Conservation (phyloP, 768 basidiomycete genomes). For the Cyathus striatus region DNA sequence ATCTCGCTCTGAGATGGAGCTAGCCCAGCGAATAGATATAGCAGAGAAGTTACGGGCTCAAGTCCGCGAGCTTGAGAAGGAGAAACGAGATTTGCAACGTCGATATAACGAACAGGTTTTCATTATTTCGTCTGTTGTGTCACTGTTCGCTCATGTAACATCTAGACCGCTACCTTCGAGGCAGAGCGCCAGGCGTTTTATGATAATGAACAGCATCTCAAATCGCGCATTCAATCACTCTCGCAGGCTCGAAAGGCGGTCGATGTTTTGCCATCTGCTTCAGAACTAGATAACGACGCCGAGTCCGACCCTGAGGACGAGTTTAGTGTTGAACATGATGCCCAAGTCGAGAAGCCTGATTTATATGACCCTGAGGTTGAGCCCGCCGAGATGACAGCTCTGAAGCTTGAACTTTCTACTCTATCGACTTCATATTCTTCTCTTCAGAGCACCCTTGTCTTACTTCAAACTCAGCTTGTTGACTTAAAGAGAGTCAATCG, state of each 20-base stretch:
- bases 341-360: slow-evolving; percentile 24
- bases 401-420: slow-evolving; percentile 80
- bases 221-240: slow-evolving; percentile 82
- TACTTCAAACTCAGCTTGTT: slow-evolving; percentile 77
- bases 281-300: slow-evolving; percentile 33
- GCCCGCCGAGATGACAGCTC: slow-evolving; percentile 83
- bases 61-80: slow-evolving; percentile 82
- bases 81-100: slow-evolving; percentile 77
- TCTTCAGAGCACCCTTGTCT: slow-evolving; percentile 77
- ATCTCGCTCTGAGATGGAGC: slow-evolving; percentile 73
- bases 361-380: slow-evolving; percentile 65
- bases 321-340: slow-evolving; percentile 1
- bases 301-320: slow-evolving; percentile 33
- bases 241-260: slow-evolving; percentile 58
- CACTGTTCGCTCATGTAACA: slow-evolving; percentile 7
- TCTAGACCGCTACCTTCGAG: slow-evolving; percentile 81
- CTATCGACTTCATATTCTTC: slow-evolving; percentile 82
- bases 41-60: slow-evolving; percentile 77
- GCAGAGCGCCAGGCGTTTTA: slow-evolving; percentile 90
- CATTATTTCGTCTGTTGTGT: slow-evolving; percentile 4
- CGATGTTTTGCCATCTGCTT: slow-evolving; percentile 28
- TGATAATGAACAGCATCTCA: slow-evolving; percentile 91
- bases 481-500: slow-evolving; percentile 88
- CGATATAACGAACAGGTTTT: slow-evolving; percentile 86
- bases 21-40: slow-evolving; percentile 78